Conservation (phyloP, 2,329 filamentous ascomycete genomes). For the Plectosphaerella cucumerina region DNA sequence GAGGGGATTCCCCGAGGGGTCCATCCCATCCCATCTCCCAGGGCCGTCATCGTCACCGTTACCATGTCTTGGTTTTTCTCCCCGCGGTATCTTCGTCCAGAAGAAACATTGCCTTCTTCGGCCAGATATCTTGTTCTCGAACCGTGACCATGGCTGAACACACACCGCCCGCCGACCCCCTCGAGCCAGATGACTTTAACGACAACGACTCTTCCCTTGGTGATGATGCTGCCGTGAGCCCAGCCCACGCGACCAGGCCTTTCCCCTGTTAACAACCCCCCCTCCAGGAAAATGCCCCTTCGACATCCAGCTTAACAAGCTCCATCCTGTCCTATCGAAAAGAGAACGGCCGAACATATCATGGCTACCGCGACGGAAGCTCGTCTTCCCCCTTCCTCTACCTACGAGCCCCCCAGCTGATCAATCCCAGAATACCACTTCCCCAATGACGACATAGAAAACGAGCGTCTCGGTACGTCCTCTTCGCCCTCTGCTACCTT, state of each 20-base stretch:
- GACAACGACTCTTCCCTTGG: slow-evolving; percentile 10
- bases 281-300: slow-evolving; percentile 6
- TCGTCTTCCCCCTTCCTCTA: not conserved
- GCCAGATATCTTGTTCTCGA: not conserved
- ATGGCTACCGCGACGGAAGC: slow-evolving; percentile 16
- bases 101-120: not conserved
- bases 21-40: too few species aligned
- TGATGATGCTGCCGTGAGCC: not conserved
- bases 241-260: not conserved
- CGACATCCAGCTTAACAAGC: slow-evolving; percentile 26
- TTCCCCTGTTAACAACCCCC: not conserved
- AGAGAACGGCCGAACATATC: slow-evolving; percentile 13
- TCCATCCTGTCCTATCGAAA: slow-evolving; percentile 20
- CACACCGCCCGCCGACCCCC: not conserved
- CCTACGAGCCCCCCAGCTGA: not conserved
- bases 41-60: too few species aligned
- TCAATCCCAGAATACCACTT: slow-evolving; percentile 10
- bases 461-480: slow-evolving; percentile 8
- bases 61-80: too few species aligned
- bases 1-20: too few species aligned
- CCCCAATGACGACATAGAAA: slow-evolving; percentile 13
- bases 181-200: slow-evolving; percentile 9
- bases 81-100: not conserved
- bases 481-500: not conserved
- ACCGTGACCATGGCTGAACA: not conserved